Percentiles rank a stretch among this genome's conserved stretches.
Conservation (phyloP, 2,329 filamentous ascomycete species). For the Xylariaceae sp. region DNA sequence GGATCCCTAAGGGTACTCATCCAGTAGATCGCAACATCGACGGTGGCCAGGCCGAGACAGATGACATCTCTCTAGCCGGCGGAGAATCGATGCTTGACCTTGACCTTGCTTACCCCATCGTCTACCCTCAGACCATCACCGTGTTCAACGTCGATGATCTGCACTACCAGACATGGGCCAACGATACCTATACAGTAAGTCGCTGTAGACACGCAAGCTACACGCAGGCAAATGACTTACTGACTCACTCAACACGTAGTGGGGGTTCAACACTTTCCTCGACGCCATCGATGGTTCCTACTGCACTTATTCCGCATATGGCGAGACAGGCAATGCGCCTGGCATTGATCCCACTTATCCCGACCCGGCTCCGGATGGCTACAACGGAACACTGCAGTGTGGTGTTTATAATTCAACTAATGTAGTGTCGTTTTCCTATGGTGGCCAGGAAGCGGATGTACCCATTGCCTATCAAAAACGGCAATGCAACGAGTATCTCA, state of each 20-base stretch:
- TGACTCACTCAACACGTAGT: conserved; percentile 4
- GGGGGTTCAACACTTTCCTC: conserved; percentile 40
- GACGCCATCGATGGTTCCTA: conserved; percentile 34
- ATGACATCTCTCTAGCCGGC: conserved; percentile 28
- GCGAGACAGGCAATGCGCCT: neutral
- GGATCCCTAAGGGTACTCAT: conserved; percentile 26
- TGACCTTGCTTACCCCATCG: conserved; percentile 35
- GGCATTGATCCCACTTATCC: conserved; percentile 53
- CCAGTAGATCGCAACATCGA: conserved; percentile 33
- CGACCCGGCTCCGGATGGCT: conserved; percentile 43
- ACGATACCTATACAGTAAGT: conserved; percentile 7
- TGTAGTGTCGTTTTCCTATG: conserved; percentile 54
- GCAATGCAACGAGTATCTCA: conserved; percentile 47
- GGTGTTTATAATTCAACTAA: conserved; percentile 48
- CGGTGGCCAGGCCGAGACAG: conserved; percentile 6
- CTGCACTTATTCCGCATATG: neutral
- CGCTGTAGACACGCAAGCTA: conserved; percentile 1
- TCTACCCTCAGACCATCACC: conserved; percentile 32
- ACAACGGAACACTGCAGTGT: conserved; percentile 39
- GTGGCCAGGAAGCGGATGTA: conserved; percentile 48
- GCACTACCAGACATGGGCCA: conserved; percentile 31
- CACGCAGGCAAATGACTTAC: conserved; percentile 4
- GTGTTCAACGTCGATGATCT: conserved; percentile 44
- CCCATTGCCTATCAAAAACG: conserved; percentile 49
- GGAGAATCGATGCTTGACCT: conserved; percentile 39